Evolutionary conservation across 2,329 filamentous ascomycete species (phyloP).

Genomic region (Colletotrichum coccodes): DNA sequence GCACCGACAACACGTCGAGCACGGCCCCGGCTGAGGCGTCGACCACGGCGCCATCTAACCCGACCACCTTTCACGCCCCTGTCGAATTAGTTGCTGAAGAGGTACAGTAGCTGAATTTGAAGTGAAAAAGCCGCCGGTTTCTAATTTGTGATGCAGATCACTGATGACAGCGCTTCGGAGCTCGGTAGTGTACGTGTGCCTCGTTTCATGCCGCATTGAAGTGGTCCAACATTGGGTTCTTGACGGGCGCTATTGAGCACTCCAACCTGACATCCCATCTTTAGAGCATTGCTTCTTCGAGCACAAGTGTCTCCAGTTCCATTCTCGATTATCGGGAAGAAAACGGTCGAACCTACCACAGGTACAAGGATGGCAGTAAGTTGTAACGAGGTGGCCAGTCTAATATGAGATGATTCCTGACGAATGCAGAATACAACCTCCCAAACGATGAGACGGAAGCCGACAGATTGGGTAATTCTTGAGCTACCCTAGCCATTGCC

Average conservation of each 20-base stretch:
- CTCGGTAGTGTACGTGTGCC: background rate
- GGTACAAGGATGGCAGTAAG: conserved; percentile 39
- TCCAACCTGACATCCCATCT: background rate
- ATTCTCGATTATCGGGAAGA: conserved; percentile 39
- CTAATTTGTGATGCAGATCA: background rate
- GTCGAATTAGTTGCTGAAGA: background rate
- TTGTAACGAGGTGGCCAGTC: no score
- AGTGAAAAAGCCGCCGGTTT: background rate
- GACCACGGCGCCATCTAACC: no score
- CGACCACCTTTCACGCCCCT: background rate
- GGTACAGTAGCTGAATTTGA: background rate
- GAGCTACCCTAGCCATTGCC: no score
- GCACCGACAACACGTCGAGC: background rate
- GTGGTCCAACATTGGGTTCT: no score
- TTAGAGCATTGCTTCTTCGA: conserved; percentile 26
- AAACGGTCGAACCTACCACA: conserved; percentile 42
- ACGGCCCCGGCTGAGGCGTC: background rate
- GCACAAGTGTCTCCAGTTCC: conserved; percentile 36
- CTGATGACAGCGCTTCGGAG: background rate
- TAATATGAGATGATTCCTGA: background rate
- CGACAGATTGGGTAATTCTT: conserved; percentile 23
- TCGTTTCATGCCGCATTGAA: background rate
- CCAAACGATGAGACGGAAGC: conserved; percentile 25
- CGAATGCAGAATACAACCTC: background rate
- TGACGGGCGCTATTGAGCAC: no score